Evolutionary conservation across 2,329 filamentous ascomycete species (phyloP).

Genomic region (Fusarium sp.): DNA sequence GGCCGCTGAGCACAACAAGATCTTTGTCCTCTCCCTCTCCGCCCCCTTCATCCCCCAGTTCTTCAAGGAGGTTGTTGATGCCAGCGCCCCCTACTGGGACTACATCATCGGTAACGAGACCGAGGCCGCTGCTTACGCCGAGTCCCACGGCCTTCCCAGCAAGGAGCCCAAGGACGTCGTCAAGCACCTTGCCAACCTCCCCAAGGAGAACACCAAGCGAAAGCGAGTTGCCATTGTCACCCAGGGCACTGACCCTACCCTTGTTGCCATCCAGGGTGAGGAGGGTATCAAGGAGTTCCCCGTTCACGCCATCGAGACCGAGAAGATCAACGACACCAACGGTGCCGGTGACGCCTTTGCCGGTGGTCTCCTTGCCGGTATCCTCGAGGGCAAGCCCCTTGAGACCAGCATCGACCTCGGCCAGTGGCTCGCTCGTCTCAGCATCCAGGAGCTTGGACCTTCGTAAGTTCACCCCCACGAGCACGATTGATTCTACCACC

Average conservation of each 20-base stretch:
- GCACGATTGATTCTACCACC: conserved; percentile 14
- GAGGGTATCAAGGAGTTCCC: conserved; percentile 80
- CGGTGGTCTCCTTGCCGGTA: conserved; percentile 90
- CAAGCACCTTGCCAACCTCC: conserved; percentile 84
- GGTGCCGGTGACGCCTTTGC: conserved; percentile 98
- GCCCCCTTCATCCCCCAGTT: conserved; percentile 97
- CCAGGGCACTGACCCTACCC: conserved; percentile 90
- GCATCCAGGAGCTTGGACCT: conserved; percentile 94
- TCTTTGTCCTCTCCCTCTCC: conserved; percentile 89
- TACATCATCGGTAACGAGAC: conserved; percentile 98
- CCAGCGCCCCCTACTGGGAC: conserved; percentile 90
- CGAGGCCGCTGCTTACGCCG: conserved; percentile 89
- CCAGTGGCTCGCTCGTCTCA: conserved; percentile 94
- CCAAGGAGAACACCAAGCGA: conserved; percentile 90
- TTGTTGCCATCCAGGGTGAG: conserved; percentile 82
- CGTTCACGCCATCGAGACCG: conserved; percentile 81
- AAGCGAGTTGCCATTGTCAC: conserved; percentile 92
- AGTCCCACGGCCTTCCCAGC: conserved; percentile 79
- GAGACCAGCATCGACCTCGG: conserved; percentile 88
- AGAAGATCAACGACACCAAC: conserved; percentile 93
- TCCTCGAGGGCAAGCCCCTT: conserved; percentile 85
- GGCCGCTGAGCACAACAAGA: conserved; percentile 89
- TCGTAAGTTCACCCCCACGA: conserved; percentile 74
- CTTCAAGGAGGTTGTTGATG: conserved; percentile 96
- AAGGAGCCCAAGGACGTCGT: conserved; percentile 88